These are phyloP conservation scores for Cokeromyces recurvatus DNA, from an alignment of 371 early-diverging fungal genomes.

Conservation along the genomic window DNA sequence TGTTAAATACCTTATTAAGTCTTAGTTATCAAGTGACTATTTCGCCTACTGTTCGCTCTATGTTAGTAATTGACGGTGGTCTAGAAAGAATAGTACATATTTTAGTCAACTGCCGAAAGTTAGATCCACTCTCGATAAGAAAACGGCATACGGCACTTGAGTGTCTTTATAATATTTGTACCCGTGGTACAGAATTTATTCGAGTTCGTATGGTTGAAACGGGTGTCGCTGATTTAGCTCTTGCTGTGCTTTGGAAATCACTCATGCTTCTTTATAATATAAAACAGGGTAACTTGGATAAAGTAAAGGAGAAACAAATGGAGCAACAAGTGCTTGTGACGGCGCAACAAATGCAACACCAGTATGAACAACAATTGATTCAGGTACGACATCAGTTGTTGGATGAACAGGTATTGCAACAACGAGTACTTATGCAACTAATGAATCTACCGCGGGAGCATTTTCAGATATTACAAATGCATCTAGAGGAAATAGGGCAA, in stretches of 20 bases:
- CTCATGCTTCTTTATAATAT: no score
- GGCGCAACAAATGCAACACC: no score
- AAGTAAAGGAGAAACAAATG: conserved; percentile 47
- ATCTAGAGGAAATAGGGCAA: no score
- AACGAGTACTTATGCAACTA: no score
- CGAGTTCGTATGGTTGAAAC: conserved; percentile 78
- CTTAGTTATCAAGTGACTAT: conserved; percentile 77
- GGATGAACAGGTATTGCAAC: no score
- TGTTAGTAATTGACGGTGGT: conserved; percentile 85
- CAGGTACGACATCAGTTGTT: no score
- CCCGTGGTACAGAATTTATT: conserved; percentile 76
- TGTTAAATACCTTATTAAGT: conserved; percentile 81
- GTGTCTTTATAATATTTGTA: conserved; percentile 80
- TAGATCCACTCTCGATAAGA: conserved; percentile 66
- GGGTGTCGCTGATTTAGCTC: conserved; percentile 71
- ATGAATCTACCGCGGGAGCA: no score
- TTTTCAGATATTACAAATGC: no score
- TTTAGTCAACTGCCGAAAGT: conserved; percentile 64
- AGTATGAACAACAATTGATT: no score
- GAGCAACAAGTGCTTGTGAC: no score
- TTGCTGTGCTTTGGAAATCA: conserved; percentile 73
- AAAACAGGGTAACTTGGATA: conserved; percentile 50
- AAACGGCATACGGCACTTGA: conserved; percentile 81
- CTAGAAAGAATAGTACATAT: conserved; percentile 74
- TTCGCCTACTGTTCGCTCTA: conserved; percentile 71